phyloP scores from a whole-genome alignment of 2,329 filamentous ascomycete genomes.

The Capronia americana region DNA sequence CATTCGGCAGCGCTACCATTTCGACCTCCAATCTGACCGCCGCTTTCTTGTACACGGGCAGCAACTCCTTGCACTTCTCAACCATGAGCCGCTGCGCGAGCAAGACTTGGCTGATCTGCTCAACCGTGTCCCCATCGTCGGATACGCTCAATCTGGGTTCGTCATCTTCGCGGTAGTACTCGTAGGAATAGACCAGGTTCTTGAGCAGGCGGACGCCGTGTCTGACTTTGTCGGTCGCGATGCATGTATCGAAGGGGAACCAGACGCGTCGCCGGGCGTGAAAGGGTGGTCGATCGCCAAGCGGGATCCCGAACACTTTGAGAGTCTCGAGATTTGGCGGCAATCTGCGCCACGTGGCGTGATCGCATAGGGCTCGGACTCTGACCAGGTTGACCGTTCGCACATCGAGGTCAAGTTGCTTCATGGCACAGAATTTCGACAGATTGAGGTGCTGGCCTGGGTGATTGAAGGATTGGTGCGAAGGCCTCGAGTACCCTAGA shows the following conservation, averaged over 20 bases:
- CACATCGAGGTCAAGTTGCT: constrained; percentile 36
- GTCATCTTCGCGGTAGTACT: constrained; percentile 38
- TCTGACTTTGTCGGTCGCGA: constrained; percentile 35
- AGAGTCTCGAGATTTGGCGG: constrained; percentile 38
- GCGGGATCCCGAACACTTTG: constrained; percentile 37
- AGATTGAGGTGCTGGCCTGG: constrained; percentile 36
- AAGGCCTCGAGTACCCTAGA: constrained; percentile 34
- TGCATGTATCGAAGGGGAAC: constrained; percentile 36
- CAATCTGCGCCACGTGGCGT: constrained; percentile 36
- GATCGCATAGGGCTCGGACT: constrained; percentile 34
- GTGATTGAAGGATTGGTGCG: constrained; percentile 31
- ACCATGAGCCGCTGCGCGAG: constrained; percentile 32
- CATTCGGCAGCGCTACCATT: constrained; percentile 36
- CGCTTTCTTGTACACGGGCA: constrained; percentile 29
- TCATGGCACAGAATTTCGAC: constrained; percentile 32
- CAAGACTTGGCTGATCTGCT: constrained; percentile 30
- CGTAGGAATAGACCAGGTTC: constrained; percentile 36
- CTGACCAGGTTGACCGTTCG: constrained; percentile 36
- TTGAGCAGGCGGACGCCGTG: constrained; percentile 37
- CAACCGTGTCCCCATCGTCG: constrained; percentile 29
- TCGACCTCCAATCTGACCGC: constrained; percentile 34
- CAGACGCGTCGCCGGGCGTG: constrained; percentile 31
- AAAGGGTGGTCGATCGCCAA: constrained; percentile 36
- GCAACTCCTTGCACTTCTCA: constrained; percentile 34
- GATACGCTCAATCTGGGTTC: constrained; percentile 25